Base-by-base conservation (phyloP, 1,284 basidiomycete genomes). In the Cutaneotrichosporon spelunceum region DNA sequence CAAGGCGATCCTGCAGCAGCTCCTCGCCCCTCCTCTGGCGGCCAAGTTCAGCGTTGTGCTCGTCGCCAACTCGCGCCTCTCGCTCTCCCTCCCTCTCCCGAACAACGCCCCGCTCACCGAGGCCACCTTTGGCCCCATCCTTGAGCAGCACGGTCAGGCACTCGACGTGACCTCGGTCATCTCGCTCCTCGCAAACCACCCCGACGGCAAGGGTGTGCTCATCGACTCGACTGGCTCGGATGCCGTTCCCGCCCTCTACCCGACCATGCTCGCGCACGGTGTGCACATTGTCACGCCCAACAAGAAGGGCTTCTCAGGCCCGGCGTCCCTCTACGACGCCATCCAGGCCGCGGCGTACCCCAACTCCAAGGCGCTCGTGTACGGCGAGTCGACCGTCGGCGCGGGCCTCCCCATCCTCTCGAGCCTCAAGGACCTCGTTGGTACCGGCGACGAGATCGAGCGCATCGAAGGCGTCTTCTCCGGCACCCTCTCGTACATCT, bases 401-500 rank as follows among this genome's bases (percentile, higher is more conserved):
- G 95, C 95, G 6, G 95, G 96, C 26, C 79, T 99, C 65, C 95
- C 95, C 34, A 87, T 99, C 72, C 87, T 99, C 54, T 87, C 87
- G 56, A 94, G 95, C 4, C 81, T 99, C 72, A 91, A 91, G 74
- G 95, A 98, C 76, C 80, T 99, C 57, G 85, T 99, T 13, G 84
- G 84, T 42, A 97, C 94, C 4, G 95, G 95, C 5, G 96, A 99
- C 77, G 88, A 91, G 72, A 80, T 85, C 56, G 75, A 77, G 56
- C 82, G 82, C 73, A 82, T 85, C 62, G 83, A 85, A 71, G 84
- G 84, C 34, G 78, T 80, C n/a, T 79, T 80, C 78, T 93, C 90
- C 9, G 95, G 95, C 4, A 99, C 95, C 0, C 87, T 99, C 82
- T 92, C 89, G 75, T 99, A 99, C 82, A 98, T 99, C 80, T 99